These are phyloP conservation scores for Trifolium subterraneum DNA, from an alignment of 306 rosid genomes.

Conservation along the genomic window DNA sequence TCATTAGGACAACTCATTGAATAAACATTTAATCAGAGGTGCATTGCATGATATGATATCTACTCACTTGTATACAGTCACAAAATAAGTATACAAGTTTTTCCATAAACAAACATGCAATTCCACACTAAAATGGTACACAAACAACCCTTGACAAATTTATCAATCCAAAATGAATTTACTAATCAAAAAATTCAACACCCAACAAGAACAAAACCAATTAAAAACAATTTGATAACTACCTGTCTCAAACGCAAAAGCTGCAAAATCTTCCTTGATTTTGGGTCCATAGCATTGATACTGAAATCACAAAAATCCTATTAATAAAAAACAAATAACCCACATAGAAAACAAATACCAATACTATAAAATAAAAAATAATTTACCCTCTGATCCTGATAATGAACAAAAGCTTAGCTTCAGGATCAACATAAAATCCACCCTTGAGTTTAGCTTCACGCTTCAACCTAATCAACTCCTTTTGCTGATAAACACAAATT, in stretches of 20 bases:
- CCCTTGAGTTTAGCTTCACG: constrained; percentile 85
- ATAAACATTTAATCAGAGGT: no score
- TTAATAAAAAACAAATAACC: not conserved
- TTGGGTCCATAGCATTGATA: constrained; percentile 82
- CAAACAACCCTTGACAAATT: not conserved
- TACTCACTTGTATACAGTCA: no score
- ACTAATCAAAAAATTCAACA: not conserved
- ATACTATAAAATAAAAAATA: not conserved
- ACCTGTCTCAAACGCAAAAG: constrained; percentile 88
- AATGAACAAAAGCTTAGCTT: constrained; percentile 80
- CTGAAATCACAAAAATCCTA: constrained; percentile 41
- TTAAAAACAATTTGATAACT: not conserved
- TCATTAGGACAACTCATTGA: no score
- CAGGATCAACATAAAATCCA: constrained; percentile 79
- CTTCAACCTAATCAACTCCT: constrained; percentile 71
- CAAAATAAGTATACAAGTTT: no score
- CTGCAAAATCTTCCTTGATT: constrained; percentile 76
- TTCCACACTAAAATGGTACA: not conserved
- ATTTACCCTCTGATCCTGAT: constrained; percentile 78
- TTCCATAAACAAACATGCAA: not conserved
- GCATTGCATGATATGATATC: no score
- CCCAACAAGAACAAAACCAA: not conserved
- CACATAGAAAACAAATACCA: not conserved
- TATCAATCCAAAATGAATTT: no score
- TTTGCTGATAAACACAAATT: constrained; percentile 48